Evolutionary conservation across 2,329 filamentous ascomycete species (phyloP).

Genomic region (Paecilomyces formosus): DNA sequence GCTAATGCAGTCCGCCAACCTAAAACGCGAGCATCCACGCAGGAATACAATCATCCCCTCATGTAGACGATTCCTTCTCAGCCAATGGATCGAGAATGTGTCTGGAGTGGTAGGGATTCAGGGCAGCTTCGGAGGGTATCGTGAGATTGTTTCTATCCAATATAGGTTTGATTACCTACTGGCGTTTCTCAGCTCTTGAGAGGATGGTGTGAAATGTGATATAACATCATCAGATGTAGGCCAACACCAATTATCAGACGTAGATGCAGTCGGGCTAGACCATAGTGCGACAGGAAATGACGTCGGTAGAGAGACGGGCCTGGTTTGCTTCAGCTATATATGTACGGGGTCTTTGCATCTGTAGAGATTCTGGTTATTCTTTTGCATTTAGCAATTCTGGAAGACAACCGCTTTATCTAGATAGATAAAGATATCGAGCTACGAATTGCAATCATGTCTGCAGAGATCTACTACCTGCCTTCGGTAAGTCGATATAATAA

Average conservation of each 20-base stretch:
- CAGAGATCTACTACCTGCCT: neutral
- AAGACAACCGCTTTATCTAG: neutral
- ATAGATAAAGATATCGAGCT: neutral
- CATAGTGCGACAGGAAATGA: neutral
- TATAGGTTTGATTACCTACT: neutral
- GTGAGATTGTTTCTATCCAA: neutral
- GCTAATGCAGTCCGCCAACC: neutral
- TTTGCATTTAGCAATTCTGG: neutral
- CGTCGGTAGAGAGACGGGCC: neutral
- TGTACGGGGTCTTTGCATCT: neutral
- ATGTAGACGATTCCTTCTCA: neutral
- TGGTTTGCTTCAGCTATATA: neutral
- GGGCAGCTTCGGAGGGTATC: neutral
- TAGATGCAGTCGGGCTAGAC: neutral
- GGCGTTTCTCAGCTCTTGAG: neutral
- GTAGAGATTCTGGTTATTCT: neutral
- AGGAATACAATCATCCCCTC: neutral
- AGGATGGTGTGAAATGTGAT: neutral
- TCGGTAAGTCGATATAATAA: neutral
- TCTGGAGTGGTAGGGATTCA: neutral
- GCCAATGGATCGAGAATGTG: neutral
- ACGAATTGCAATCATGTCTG: neutral
- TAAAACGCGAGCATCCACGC: neutral
- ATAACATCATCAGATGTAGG: neutral
- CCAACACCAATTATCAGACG: neutral